phyloP scores from a whole-genome alignment of 208 protist species.

The Kentomonas sorsogonicus region DNA sequence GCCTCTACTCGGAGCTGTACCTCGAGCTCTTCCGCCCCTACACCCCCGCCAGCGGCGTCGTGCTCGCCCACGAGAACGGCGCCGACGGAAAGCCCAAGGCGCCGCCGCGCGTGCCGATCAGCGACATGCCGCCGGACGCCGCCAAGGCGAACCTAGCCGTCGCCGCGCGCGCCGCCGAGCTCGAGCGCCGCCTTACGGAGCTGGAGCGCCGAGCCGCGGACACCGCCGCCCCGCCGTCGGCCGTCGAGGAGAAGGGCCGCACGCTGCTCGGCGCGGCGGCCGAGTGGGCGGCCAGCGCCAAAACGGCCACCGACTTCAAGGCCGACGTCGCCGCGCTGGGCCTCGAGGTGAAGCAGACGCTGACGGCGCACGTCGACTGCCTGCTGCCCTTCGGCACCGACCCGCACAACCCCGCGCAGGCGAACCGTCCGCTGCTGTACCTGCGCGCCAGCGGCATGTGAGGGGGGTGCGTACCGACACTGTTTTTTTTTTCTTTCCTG shows the following conservation, averaged over 20 bases:
- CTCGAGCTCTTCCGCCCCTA: conserved; percentile 58
- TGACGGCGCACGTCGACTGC: conserved; percentile 21
- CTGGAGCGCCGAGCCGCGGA: not conserved
- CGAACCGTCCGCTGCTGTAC: conserved; percentile 28
- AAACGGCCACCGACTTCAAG: not conserved
- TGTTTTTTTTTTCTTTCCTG: not conserved
- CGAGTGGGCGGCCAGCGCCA: not conserved
- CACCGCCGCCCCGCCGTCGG: not conserved
- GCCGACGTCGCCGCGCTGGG: not conserved
- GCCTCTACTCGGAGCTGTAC: conserved; percentile 54
- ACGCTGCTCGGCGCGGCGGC: conserved; percentile 8
- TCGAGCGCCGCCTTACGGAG: conserved; percentile 15
- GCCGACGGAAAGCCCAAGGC: conserved; percentile 19
- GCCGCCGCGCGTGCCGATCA: conserved; percentile 32
- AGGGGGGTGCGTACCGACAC: not conserved
- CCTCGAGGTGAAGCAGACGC: conserved; percentile 12
- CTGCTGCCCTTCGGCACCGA: conserved; percentile 32
- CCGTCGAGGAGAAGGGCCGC: conserved; percentile 5
- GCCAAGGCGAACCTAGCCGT: conserved; percentile 35
- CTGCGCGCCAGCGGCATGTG: conserved; percentile 15
- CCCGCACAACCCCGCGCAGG: conserved; percentile 9
- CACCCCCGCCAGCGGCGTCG: conserved; percentile 25
- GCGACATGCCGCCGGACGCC: conserved; percentile 41
- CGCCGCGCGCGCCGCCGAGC: conserved; percentile 10
- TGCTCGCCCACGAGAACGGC: conserved; percentile 33